These are phyloP conservation scores for Xylariaceae sp. DNA, from an alignment of 2,329 filamentous ascomycete genomes.

Conservation along the genomic window DNA sequence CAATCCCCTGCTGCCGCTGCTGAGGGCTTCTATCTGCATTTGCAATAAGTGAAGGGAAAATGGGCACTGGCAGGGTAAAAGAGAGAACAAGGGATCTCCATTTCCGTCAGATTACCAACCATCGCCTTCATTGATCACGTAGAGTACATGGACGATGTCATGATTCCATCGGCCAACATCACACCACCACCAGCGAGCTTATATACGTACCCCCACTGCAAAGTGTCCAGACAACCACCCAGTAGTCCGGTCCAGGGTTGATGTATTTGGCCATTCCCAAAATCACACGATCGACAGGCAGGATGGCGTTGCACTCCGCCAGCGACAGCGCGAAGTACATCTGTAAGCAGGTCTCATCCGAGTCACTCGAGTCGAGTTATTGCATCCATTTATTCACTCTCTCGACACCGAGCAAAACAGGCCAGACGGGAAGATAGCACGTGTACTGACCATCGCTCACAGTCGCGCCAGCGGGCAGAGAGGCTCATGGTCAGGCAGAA, in stretches of 20 bases:
- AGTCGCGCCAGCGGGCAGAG: conserved; percentile 62
- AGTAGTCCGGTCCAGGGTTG: neutral
- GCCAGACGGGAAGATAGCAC: too few species aligned
- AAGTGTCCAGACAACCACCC: neutral
- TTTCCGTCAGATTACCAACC: neutral
- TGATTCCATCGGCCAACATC: neutral
- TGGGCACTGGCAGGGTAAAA: too few species aligned
- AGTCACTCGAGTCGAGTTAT: neutral
- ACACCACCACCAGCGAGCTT: neutral
- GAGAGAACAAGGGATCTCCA: neutral
- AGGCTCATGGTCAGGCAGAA: conserved; percentile 60
- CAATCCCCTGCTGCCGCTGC: neutral
- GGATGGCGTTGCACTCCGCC: conserved; percentile 31
- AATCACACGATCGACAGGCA: conserved; percentile 17
- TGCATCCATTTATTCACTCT: neutral
- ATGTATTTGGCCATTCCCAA: conserved; percentile 16
- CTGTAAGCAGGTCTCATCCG: conserved; percentile 21
- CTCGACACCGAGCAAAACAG: too few species aligned
- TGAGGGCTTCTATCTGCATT: too few species aligned
- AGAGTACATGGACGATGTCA: conserved; percentile 1
- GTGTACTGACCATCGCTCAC: conserved; percentile 4
- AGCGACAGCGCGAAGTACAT: conserved; percentile 26
- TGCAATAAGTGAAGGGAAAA: too few species aligned
- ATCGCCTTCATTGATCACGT: neutral
- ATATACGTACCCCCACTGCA: neutral